Conservation (phyloP, 2,329 filamentous ascomycete species). For the Neurospora sp. region DNA sequence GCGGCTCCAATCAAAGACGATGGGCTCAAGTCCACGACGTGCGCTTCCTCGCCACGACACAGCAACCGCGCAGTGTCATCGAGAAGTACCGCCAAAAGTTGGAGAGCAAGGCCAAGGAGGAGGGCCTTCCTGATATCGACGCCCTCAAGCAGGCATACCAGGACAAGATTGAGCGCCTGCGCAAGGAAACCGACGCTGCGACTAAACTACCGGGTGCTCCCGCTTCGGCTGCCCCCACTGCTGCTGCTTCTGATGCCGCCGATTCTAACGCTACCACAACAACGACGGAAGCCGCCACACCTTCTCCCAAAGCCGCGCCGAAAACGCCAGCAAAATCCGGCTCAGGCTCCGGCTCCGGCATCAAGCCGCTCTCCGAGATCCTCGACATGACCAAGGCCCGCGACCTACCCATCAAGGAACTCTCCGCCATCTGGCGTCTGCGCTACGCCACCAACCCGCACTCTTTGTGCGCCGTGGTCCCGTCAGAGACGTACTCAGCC, state of each 20-base stretch:
- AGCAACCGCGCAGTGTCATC: conserved; percentile 54
- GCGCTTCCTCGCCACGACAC: conserved; percentile 77
- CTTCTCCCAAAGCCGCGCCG: conserved; percentile 1
- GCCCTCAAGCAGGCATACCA: conserved; percentile 75
- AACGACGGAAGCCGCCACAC: conserved; percentile 16
- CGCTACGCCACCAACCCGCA: conserved; percentile 65
- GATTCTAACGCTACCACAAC: conserved; percentile 8
- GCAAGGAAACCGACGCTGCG: conserved; percentile 54
- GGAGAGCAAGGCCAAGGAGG: conserved; percentile 65
- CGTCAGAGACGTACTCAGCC: conserved; percentile 59
- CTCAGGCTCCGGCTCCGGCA: conserved; percentile 14
- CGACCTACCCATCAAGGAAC: conserved; percentile 66
- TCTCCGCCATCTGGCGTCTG: conserved; percentile 83
- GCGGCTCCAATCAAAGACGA: conserved; percentile 53
- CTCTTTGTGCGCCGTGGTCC: conserved; percentile 77
- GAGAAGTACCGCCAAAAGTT: conserved; percentile 88
- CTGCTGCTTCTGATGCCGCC: conserved; percentile 14
- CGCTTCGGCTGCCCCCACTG: not conserved
- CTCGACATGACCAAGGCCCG: conserved; percentile 73
- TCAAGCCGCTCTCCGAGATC: conserved; percentile 41
- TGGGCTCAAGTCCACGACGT: conserved; percentile 92
- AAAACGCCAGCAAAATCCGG: conserved; percentile 8
- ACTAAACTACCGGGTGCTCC: conserved; percentile 20
- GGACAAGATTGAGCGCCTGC: conserved; percentile 68
- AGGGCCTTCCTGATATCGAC: conserved; percentile 61